Conservation (phyloP, 495 filamentous ascomycete species). For the Gamarada debralockiae region DNA sequence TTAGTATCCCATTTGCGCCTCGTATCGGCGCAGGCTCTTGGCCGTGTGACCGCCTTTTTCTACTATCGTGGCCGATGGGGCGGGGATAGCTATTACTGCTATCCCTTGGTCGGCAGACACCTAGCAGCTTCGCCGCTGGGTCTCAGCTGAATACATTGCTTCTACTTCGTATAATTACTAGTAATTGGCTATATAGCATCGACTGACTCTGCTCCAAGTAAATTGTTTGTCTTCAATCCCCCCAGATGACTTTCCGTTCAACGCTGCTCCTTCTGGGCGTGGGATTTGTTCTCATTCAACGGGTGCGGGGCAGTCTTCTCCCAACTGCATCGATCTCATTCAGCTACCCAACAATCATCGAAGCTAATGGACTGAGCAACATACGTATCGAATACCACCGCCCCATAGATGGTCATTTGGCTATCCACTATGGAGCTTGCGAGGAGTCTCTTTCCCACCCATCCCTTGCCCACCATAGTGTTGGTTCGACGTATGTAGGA, state of each 20-base stretch:
- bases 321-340: not conserved
- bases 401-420: not conserved
- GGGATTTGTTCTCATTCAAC: not conserved
- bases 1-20: not conserved
- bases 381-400: not conserved
- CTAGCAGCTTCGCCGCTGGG: not conserved
- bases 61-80: too few relatives aligned
- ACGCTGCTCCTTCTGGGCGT: not conserved
- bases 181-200: not conserved
- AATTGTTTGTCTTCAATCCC: not conserved
- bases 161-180: not conserved
- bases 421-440: constrained; percentile 2
- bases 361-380: not conserved
- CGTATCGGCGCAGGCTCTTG: not conserved
- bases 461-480: not conserved
- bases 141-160: not conserved
- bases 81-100: too few relatives aligned
- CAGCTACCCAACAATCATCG: not conserved
- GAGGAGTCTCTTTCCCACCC: not conserved
- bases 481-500: not conserved
- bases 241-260: not conserved
- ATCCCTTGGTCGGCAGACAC: not conserved
- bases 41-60: not conserved
- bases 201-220: not conserved
- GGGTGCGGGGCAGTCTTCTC: not conserved